Evolutionary conservation across 1,284 basidiomycete genomes (phyloP), one percentile per base, ranked within the genome.

Genomic region (Ganoderma meredithae): DNA sequence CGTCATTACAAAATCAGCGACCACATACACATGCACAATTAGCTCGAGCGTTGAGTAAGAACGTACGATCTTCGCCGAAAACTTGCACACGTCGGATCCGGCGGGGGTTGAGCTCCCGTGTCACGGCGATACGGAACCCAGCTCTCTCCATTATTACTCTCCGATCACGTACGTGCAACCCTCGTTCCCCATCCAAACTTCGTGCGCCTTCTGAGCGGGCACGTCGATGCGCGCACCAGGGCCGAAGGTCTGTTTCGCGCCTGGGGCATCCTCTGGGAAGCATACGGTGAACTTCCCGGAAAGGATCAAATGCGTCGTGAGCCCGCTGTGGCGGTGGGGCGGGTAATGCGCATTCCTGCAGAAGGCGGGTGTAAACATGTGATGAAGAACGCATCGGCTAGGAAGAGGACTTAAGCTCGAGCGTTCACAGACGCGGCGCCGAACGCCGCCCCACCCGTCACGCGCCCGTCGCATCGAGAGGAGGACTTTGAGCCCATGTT

Each of bases 161-260:
- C 79, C 79, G 40, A 79, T 78, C 53, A 79, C 77, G 67, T 79
- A 77, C 40, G 75, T 79, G 67, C 79, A 79, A 19, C 77, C 79
- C 36, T 76, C 72, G 39, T 72, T 69, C 17, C 78, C 79, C 60
- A 79, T 77, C 77, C 79, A 79, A 1, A 79, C 77, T 68, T 80
- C 79, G 62, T 80, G 79, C 47, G 76, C 66, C 62, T 76, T 76
- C 22, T 71, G 71, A 1, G 76, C 77, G 13, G 74, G 75, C 4
- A 80, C 77, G 65, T 80, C 79, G 39, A 80, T 74, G 49, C 79
- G 72, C n/a, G 74, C 74, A 0, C 78, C 78, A 39, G 75, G 73
- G 1, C 78, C 78, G 60, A 78, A 79, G 5, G 76, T 76, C 60
- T 77, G 75, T 63, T 76, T 78, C 62, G 71, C 75, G 19, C 40